Evolutionary conservation across 345 rosid genomes (phyloP).

Genomic region (Erysimum cheiranthoides): DNA sequence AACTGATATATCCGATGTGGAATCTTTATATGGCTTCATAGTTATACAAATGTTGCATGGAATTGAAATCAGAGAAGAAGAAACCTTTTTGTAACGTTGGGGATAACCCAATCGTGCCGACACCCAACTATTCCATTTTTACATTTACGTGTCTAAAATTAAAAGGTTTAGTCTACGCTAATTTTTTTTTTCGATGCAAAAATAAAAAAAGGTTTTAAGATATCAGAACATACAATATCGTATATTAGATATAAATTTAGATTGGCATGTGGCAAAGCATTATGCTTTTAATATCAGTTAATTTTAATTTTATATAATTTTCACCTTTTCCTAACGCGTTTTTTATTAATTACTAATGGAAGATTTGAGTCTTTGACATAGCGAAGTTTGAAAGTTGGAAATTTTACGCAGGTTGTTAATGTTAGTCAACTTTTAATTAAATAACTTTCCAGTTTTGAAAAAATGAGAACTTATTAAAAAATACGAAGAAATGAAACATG

Average conservation of each 20-base stretch:
- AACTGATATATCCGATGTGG: slow-evolving; percentile 17
- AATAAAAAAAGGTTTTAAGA: not conserved
- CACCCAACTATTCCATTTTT: slow-evolving; percentile 34
- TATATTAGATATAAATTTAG: not conserved
- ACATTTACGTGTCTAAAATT: not conserved
- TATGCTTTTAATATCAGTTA: not conserved
- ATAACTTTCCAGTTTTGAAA: not conserved
- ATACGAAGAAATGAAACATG: not conserved
- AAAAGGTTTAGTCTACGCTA: not conserved
- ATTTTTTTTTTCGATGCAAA: not conserved
- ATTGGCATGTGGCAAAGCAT: not conserved
- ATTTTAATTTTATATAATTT: not conserved
- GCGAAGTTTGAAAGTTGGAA: not conserved
- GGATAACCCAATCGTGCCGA: slow-evolving; percentile 27
- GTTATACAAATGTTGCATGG: slow-evolving; percentile 31
- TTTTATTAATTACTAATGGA: not conserved
- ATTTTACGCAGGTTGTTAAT: not conserved
- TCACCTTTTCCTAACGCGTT: not conserved
- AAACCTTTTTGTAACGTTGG: slow-evolving; percentile 34
- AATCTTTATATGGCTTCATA: slow-evolving; percentile 32
- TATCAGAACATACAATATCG: too few relatives aligned
- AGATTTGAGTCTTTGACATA: not conserved
- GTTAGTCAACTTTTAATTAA: not conserved
- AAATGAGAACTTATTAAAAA: not conserved
- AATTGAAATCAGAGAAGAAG: slow-evolving; percentile 15